phyloP scores from a whole-genome alignment of 2,329 filamentous ascomycete species.

The Colletotrichum sp. region DNA sequence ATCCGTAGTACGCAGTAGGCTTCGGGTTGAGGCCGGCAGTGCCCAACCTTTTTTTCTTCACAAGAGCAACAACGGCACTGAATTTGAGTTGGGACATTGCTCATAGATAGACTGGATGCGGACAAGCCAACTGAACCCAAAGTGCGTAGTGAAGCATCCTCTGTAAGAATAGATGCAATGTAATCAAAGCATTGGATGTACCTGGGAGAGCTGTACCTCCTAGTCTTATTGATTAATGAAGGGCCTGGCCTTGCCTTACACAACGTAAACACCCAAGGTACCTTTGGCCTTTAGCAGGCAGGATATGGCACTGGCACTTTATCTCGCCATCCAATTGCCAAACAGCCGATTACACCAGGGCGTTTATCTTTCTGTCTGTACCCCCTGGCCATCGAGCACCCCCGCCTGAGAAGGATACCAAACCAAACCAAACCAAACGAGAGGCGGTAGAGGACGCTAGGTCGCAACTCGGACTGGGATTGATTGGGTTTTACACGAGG shows the following conservation, averaged over 20 bases:
- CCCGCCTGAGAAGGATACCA: background rate
- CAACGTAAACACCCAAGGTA: background rate
- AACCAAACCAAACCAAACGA: background rate
- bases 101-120: background rate
- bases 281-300: background rate
- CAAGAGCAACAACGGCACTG: background rate
- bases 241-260: background rate
- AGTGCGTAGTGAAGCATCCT: background rate
- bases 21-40: background rate
- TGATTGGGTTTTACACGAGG: conserved; percentile 1
- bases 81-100: conserved; percentile 7
- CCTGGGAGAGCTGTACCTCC: background rate
- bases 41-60: background rate
- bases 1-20: background rate
- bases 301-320: background rate
- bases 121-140: background rate
- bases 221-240: background rate
- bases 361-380: background rate
- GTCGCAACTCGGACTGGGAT: conserved; percentile 11
- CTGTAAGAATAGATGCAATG: background rate
- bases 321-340: background rate
- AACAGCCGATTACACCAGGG: conserved; percentile 1
- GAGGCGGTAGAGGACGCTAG: background rate
- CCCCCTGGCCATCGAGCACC: background rate
- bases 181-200: background rate